Evolutionary conservation across 306 rosid genomes (phyloP).

Genomic region (Vigna angularis): DNA sequence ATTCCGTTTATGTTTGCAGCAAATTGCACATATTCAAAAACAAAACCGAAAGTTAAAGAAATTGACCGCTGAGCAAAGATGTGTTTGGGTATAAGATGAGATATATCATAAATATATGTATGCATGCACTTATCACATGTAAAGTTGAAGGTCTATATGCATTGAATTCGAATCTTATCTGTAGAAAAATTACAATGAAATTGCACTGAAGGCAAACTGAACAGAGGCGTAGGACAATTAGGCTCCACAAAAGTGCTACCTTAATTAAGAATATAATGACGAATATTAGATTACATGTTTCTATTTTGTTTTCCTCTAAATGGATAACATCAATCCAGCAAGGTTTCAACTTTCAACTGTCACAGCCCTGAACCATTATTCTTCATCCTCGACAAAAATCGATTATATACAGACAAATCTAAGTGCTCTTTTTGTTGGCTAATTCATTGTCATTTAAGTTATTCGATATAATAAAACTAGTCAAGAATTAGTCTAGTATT

Average conservation of each 20-base stretch:
- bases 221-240: background rate
- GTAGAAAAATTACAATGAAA: background rate
- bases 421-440: background rate
- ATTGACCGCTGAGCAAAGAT: conserved; percentile 6
- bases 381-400: conserved; percentile 7
- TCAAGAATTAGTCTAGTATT: background rate
- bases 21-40: conserved; percentile 26
- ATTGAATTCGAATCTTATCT: conserved; percentile 20
- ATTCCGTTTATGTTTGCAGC: conserved; percentile 24
- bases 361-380: background rate
- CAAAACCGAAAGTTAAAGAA: conserved; percentile 2
- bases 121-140: conserved; percentile 8
- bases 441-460: background rate
- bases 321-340: background rate
- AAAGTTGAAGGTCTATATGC: conserved; percentile 6
- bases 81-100: background rate
- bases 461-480: background rate
- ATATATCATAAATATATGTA: conserved; percentile 14
- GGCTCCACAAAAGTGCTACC: background rate
- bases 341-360: conserved; percentile 12
- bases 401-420: conserved; percentile 1
- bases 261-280: conserved; percentile 11
- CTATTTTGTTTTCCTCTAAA: background rate
- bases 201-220: background rate
- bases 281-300: background rate